A percentile compares a stretch with the other conserved stretches of the same genome.
Evolutionary conservation across 345 rosid genomes (phyloP).

Genomic region (Eucalyptus microcorys): DNA sequence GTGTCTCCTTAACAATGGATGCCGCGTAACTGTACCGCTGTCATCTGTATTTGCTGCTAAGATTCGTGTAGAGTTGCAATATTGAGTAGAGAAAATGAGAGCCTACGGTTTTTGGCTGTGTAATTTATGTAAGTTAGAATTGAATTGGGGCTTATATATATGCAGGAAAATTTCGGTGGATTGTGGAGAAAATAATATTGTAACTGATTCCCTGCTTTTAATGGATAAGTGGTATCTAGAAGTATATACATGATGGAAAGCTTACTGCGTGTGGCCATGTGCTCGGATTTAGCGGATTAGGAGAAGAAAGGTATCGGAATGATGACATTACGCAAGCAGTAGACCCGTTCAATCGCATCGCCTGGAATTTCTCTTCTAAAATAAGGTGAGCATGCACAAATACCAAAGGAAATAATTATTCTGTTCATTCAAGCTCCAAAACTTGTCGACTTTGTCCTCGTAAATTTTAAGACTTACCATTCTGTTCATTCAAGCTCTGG

Average conservation of each 20-base stretch:
- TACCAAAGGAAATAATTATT: neutral
- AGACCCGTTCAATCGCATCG: neutral
- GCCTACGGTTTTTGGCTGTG: neutral
- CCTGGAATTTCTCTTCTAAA: neutral
- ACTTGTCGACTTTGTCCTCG: neutral
- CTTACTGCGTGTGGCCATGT: neutral
- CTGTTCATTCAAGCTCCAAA: neutral
- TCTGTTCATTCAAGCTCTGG: neutral
- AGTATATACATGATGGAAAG: neutral
- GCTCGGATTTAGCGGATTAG: neutral
- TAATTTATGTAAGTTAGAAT: neutral
- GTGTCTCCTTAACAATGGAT: constrained; percentile 48
- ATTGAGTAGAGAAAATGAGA: neutral
- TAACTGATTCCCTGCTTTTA: neutral
- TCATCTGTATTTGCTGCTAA: neutral
- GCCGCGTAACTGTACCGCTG: neutral
- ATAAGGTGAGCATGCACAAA: neutral
- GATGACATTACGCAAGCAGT: neutral
- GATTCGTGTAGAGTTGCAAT: neutral
- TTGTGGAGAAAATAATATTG: neutral
- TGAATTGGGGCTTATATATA: neutral
- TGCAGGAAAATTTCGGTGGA: neutral
- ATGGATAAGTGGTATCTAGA: neutral
- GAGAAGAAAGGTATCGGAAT: neutral
- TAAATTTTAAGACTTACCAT: neutral